Evolutionary conservation across 345 rosid species (phyloP).

Genomic region (Eucalyptus tenuipes): DNA sequence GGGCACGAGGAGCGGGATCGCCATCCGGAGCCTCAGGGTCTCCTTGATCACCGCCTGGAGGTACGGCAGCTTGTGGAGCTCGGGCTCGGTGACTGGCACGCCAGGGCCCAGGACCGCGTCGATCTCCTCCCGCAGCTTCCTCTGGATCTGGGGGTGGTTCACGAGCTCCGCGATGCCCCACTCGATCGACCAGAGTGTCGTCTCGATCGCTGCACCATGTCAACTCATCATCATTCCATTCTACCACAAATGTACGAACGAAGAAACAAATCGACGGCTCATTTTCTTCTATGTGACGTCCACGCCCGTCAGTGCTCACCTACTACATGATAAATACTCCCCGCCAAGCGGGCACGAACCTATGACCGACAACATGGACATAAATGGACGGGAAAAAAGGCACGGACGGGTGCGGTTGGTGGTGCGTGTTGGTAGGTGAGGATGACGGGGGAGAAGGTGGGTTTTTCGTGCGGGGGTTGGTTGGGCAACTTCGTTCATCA

Average conservation of each 20-base stretch:
- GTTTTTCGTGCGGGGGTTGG: background rate
- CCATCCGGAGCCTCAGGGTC: constrained; percentile 84
- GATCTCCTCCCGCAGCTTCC: constrained; percentile 59
- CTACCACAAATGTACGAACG: too few relatives aligned
- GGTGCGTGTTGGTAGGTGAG: background rate
- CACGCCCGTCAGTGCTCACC: background rate
- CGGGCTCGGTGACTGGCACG: constrained; percentile 79
- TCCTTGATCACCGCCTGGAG: constrained; percentile 95
- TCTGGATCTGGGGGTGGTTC: constrained; percentile 81
- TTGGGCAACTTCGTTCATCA: background rate
- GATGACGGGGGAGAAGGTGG: background rate
- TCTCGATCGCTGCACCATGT: constrained; percentile 66
- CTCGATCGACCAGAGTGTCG: constrained; percentile 92
- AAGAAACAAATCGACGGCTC: background rate
- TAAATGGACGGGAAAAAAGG: background rate
- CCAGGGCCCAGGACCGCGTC: constrained; percentile 70
- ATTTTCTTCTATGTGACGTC: background rate
- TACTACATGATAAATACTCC: background rate
- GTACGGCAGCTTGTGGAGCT: constrained; percentile 64
- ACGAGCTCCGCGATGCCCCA: constrained; percentile 96
- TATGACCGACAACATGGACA: background rate
- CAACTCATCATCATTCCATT: background rate
- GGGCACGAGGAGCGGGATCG: constrained; percentile 93
- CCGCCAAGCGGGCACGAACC: background rate
- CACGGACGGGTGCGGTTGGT: background rate